Percentiles rank a stretch among this genome's conserved stretches.
phyloP scores from a whole-genome alignment of 2,329 filamentous ascomycete genomes.

The Hymenoscyphus infarciens region DNA sequence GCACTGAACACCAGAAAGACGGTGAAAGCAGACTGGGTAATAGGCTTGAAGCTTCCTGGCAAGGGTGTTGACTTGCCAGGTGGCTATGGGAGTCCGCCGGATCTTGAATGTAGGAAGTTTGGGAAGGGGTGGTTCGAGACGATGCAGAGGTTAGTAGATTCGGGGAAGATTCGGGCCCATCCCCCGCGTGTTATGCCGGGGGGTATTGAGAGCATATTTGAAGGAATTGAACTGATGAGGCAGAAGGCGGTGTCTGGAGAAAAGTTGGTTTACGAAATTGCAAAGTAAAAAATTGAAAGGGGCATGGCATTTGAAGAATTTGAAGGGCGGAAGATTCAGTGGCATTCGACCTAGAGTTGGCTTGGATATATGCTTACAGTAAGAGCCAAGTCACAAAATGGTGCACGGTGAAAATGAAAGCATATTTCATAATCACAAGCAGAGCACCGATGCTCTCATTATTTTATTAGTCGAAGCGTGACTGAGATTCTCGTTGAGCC shows the following conservation, averaged over 20 bases:
- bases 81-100: conserved; percentile 21
- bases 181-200: conserved; percentile 10
- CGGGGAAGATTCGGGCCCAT: conserved; percentile 14
- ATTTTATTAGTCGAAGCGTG: too few relatives aligned
- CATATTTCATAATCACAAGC: too few relatives aligned
- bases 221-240: conserved; percentile 16
- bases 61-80: conserved; percentile 24
- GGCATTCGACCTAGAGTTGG: too few relatives aligned
- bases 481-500: too few relatives aligned
- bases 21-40: conserved; percentile 25
- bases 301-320: too few relatives aligned
- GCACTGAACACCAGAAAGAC: not conserved
- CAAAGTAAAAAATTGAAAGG: not conserved
- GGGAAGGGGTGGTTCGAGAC: conserved; percentile 10
- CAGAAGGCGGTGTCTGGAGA: conserved; percentile 14
- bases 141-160: conserved; percentile 10
- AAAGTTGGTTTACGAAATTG: conserved; percentile 22
- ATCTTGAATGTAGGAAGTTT: conserved; percentile 15
- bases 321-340: too few relatives aligned
- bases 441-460: too few relatives aligned
- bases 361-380: too few relatives aligned
- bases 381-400: too few relatives aligned
- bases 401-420: too few relatives aligned
- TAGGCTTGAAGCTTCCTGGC: conserved; percentile 31
- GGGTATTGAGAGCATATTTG: conserved; percentile 15